Evolutionary conservation across 805 yeast genomes (phyloP), one percentile per base, ranked within the genome.

Genomic region (Grigorovia transvaalensis): DNA sequence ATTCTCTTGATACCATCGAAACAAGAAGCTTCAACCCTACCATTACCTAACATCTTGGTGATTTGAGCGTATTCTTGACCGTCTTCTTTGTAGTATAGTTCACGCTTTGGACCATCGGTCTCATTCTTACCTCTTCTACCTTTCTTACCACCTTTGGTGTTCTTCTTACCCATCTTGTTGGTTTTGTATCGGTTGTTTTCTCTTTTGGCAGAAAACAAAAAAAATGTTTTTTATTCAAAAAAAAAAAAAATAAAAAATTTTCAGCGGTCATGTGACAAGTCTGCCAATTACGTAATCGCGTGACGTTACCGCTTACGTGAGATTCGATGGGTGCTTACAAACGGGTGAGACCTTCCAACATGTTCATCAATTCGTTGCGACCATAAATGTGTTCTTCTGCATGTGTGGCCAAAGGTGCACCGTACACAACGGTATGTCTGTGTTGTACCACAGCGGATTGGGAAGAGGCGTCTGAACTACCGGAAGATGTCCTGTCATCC

Each of bases 11-110:
- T 76, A 58, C 96, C 96, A 67, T 93, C 99, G 66, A 93, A 93
- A 75, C 99, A 93, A 49, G 82, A 71, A 51, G 96, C 96, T 71
- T 90, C 96, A 51, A 93, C 84, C 73, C 99, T 83, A 59, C 99
- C 98, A 68, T 90, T 90, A 71, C 99, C 99, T 63, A 93, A 81
- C 97, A 93, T 91, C 74, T 89, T 91, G 70, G 91, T 82, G 68
- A 93, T 93, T 75, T 95, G 99, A 52, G 96, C 99, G 66, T 93
- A 93, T 71, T 93, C 98, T 76, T 93, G 99, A 53, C 96, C 96
- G 65, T 93, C 99, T 57, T 93, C 99, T 65, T 83, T 88, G 70
- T 78, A 80, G 68, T 82, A 79, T 62, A 93, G 80, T 70, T 93
- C 99, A 76, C 99, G 88, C 78, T 93, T 93, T 73, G 88, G 90